Base-by-base conservation (phyloP, 768 basidiomycete species). In the Clavulina sp. region DNA sequence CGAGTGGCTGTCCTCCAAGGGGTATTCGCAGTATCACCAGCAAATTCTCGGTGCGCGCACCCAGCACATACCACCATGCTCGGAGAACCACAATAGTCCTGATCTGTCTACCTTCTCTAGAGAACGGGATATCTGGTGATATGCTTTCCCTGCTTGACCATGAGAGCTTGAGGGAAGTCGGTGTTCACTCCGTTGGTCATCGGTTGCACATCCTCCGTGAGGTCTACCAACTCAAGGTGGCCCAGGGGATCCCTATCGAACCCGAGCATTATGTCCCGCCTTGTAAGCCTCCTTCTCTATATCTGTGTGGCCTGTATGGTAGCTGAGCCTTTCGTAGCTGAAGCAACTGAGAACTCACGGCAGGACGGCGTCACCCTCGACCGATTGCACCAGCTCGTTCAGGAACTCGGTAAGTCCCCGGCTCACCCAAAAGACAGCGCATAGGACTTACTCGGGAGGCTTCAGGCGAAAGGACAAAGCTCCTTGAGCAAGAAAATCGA, bases 91-190 rank as follows among this genome's bases (percentile, higher is more conserved):
- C n/a, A 36, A 9, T 18, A 4, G 16, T n/a, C 50, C 4, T 31
- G 34, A 21, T 46, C 30, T 21, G 47, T 54, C 54, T 51, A 57
- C 50, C 29, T 57, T 32, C 41, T 32, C 38, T 61, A 93, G 93
- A 91, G 62, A 84, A 99, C 64, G 82, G 77, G 56, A 86, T 99
- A 57, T 81, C 82, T 18, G 95, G 95, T 51, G 91, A 96, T 56
- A 78, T 87, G 1, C 74, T 99, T 4, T 78, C 82, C 56, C 69
- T 84, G 59, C 73, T 96, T 46, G 84, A 89, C 62, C 73, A 78
- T n/a, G 84, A 91, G 23, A 67, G 76, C 1, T 75, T 99, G 57
- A 86, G 84, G 65, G 80, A 84, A 40, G 69, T 96, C 52, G 95
- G 95, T 5, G 75, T 99, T 40, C 62, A 75, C n/a, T 86, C 84